Conservation (phyloP, 148 eudicot genomes). For the Amaranthus hypochondriacus region DNA sequence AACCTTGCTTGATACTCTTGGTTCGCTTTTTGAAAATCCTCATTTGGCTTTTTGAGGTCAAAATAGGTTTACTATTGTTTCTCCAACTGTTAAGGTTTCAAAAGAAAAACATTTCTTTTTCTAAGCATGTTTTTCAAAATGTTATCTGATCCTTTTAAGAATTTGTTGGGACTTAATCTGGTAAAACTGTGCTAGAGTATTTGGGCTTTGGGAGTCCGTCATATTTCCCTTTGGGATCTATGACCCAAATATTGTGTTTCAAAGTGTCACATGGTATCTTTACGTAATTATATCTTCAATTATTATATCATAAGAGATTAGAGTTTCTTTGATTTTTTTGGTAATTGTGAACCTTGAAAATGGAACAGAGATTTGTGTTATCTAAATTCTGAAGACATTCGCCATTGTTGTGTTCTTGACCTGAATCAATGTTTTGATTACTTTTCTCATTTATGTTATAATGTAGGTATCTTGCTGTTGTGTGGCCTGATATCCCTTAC, state of each 20-base stretch:
- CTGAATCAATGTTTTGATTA: neutral
- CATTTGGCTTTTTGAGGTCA: neutral
- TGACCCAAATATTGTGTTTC: neutral
- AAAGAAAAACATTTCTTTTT: neutral
- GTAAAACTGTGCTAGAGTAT: neutral
- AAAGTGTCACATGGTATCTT: neutral
- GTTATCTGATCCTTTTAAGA: neutral
- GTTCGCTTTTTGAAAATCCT: neutral
- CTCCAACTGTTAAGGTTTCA: neutral
- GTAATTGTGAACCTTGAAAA: neutral
- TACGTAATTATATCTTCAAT: neutral
- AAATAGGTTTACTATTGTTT: neutral
- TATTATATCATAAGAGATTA: neutral
- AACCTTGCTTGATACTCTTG: neutral
- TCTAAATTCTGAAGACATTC: neutral
- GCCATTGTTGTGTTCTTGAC: neutral
- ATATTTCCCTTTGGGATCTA: neutral
- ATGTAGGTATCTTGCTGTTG: constrained; percentile 82
- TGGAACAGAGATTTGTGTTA: neutral
- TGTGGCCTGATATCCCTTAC: constrained; percentile 98
- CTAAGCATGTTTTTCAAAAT: neutral
- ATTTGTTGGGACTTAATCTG: neutral
- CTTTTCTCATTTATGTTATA: constrained; percentile 13
- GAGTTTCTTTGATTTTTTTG: neutral
- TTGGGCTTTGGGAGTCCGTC: neutral